Evolutionary conservation across 805 yeast genomes (phyloP), one percentile per base, ranked within the genome.

Genomic region (Ogataea philodendri): DNA sequence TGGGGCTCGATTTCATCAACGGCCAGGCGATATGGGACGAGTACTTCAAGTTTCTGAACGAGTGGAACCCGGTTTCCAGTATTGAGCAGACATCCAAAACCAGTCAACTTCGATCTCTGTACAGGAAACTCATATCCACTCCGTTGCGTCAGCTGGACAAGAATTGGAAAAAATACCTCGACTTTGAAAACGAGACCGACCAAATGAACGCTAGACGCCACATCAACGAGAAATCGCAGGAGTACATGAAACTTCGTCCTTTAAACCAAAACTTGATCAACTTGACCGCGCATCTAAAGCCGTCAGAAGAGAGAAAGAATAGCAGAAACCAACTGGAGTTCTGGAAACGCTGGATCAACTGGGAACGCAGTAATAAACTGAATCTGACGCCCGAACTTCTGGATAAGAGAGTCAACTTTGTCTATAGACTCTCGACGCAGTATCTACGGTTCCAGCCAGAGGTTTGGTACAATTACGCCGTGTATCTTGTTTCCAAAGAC

Each of bases 71-170:
- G 3, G 70, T 76, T 11, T 77, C 80, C 22, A 76, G 81, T 27
- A 86, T 90, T 83, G 97, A 90, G 54, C 81, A 77, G 45, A 88
- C 84, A 54, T 89, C 84, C 49, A 81, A 84, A 45, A 71, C 74
- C 51, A 96, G 86, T 51, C 66, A 81, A 51, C 74, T 84, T 30
- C 71, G 97, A 49, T 79, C 78, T 44, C 70, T 83, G 4, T 86
- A 81, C 58, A 76, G 82, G 46, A 74, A 74, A 40, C 77, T 83
- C 45, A 67, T 88, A 13, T 66, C 73, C n/a, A 70, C 78, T n/a
- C 98, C 98, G 4, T 69, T 85, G 17, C 72, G 72, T 32, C 76
- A 78, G 41, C 63, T 90, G 30, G 96, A 89, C 55, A 70, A 68
- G 15, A 66, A 84, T 37, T 90, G 98, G 98, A 40, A 78, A 67